Evolutionary conservation across 768 basidiomycete species (phyloP).

Genomic region (Tulasnella sp.): DNA sequence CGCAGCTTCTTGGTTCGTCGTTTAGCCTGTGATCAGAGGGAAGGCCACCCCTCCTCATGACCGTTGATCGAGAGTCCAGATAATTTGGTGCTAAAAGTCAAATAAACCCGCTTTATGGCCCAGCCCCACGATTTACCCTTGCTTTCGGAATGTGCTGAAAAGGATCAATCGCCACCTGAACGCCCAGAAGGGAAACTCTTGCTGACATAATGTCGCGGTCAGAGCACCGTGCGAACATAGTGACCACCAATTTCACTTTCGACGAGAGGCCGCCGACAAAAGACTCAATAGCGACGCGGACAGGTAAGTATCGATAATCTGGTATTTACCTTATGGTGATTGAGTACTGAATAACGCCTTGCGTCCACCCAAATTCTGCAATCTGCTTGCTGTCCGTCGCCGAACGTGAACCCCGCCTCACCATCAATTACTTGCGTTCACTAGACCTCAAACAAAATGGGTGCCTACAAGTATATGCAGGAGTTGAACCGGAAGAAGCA

Average conservation of each 20-base stretch:
- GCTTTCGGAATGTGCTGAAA: background rate
- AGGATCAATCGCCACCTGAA: background rate
- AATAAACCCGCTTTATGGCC: background rate
- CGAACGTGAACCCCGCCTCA: background rate
- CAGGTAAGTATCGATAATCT: background rate
- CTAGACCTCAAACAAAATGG: constrained; percentile 51
- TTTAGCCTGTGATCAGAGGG: background rate
- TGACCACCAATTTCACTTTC: constrained; percentile 5
- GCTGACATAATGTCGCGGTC: background rate
- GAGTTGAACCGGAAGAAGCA: constrained; percentile 99
- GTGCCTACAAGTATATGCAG: constrained; percentile 93
- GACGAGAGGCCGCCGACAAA: background rate
- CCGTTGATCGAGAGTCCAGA: background rate
- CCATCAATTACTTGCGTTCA: background rate
- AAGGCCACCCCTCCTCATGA: background rate
- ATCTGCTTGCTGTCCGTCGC: background rate
- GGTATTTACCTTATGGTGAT: background rate
- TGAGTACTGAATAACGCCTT: background rate
- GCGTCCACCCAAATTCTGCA: background rate
- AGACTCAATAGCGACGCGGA: background rate
- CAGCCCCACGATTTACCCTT: background rate
- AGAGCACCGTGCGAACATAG: background rate
- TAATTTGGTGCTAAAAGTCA: background rate
- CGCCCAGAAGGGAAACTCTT: background rate
- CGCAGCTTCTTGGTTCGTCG: background rate